phyloP scores from a whole-genome alignment of 192 early-diverging fungal species.

The Entomortierella chlamydospora region DNA sequence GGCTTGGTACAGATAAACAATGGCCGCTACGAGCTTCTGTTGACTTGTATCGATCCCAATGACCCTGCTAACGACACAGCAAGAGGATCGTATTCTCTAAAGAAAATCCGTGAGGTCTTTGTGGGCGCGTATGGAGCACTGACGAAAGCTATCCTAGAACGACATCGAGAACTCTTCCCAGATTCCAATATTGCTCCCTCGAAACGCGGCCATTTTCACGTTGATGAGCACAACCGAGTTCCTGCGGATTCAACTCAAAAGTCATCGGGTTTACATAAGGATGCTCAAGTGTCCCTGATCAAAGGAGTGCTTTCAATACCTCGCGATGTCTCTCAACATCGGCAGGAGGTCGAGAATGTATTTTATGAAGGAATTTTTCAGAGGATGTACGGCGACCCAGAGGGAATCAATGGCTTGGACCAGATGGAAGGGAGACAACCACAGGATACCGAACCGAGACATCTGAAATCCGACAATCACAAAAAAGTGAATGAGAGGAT shows the following conservation, averaged over 20 bases:
- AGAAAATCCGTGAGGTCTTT: conserved; percentile 32
- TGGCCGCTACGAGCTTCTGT: conserved; percentile 8
- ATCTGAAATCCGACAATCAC: not conserved
- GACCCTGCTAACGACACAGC: conserved; percentile 43
- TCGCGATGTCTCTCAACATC: conserved; percentile 1
- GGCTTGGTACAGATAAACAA: not conserved
- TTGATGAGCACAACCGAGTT: conserved; percentile 40
- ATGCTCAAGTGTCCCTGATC: conserved; percentile 27
- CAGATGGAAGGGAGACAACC: not conserved
- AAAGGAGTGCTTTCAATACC: conserved; percentile 26
- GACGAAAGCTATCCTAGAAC: conserved; percentile 4
- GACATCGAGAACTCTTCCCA: conserved; percentile 14
- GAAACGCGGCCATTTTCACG: conserved; percentile 10
- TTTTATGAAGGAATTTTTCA: conserved; percentile 29
- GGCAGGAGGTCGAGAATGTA: conserved; percentile 21
- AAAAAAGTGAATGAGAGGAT: not conserved
- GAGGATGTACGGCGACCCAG: conserved; percentile 16
- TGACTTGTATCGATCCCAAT: conserved; percentile 38
- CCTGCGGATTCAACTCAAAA: conserved; percentile 32
- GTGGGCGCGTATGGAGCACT: conserved; percentile 25
- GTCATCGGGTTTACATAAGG: conserved; percentile 29
- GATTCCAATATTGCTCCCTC: not conserved
- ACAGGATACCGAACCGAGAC: too few species aligned
- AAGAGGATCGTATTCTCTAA: conserved; percentile 15
- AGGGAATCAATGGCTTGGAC: conserved; percentile 12